Evolutionary conservation across 305 asterid genomes (phyloP).

Genomic region (Fraxinus floribunda): DNA sequence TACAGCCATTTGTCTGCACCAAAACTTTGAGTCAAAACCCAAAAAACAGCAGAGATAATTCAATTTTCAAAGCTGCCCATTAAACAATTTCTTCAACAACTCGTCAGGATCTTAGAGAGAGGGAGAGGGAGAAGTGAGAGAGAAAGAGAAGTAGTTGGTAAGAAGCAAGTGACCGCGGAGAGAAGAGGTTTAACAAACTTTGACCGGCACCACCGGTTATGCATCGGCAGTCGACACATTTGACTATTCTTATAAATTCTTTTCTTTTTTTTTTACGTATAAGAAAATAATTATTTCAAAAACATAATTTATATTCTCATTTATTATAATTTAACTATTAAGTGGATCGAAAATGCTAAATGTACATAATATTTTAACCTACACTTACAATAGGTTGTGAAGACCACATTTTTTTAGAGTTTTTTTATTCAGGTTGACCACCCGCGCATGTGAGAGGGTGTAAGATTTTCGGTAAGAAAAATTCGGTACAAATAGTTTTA

Average conservation of each 20-base stretch:
- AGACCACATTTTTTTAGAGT: too few species aligned
- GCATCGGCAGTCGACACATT: background rate
- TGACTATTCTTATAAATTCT: conserved; percentile 23
- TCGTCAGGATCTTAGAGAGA: background rate
- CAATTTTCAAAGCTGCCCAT: background rate
- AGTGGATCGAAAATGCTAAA: too few species aligned
- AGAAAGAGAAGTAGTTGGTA: background rate
- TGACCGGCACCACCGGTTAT: conserved; percentile 26
- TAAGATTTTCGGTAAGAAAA: too few species aligned
- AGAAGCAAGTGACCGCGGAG: background rate
- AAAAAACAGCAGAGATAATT: conserved; percentile 19
- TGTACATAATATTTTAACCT: too few species aligned
- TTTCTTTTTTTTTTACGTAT: background rate
- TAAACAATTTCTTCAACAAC: background rate
- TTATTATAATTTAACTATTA: background rate
- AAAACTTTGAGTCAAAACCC: conserved; percentile 28
- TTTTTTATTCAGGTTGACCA: too few species aligned
- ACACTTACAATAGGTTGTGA: too few species aligned
- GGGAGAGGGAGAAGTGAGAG: conserved; percentile 1
- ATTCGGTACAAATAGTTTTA: too few species aligned
- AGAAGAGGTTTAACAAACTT: conserved; percentile 26
- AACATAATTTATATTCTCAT: background rate
- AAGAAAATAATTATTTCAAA: background rate
- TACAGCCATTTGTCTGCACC: conserved; percentile 45
- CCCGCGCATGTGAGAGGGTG: too few species aligned